A percentile compares a stretch with the other conserved stretches of the same genome.
Evolutionary conservation across 139 green algal genomes (phyloP).

Genomic region (Coelastrella sp.): DNA sequence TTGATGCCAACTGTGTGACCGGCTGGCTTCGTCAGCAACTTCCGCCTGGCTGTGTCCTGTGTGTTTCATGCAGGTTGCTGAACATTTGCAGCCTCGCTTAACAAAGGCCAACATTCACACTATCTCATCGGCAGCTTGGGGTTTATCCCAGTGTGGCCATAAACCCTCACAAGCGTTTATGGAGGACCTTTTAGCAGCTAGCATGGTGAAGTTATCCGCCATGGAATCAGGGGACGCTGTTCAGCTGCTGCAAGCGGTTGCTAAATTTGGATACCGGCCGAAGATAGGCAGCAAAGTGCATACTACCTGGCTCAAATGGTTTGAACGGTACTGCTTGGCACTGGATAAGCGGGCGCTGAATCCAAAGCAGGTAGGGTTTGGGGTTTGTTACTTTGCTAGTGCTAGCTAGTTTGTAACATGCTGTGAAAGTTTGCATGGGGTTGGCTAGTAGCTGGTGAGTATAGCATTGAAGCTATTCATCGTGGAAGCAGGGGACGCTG

Average conservation of each 20-base stretch:
- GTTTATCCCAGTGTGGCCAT: not conserved
- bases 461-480: too few relatives aligned
- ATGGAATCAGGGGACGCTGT: not conserved
- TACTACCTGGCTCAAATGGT: conserved; percentile 23
- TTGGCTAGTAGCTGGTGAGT: too few relatives aligned
- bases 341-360: not conserved
- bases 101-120: conserved; percentile 12
- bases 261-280: conserved; percentile 6
- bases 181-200: conserved; percentile 11
- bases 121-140: not conserved
- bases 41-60: not conserved
- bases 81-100: not conserved
- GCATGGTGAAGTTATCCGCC: not conserved
- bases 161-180: not conserved
- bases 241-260: conserved; percentile 12
- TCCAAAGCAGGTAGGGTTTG: conserved; percentile 21
- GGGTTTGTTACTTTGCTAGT: too few relatives aligned
- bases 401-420: too few relatives aligned
- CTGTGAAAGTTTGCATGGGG: too few relatives aligned
- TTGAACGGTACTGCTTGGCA: conserved; percentile 20
- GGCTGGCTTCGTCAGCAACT: not conserved
- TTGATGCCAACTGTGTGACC: not conserved
- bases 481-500: too few relatives aligned
- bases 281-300: not conserved
- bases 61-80: conserved; percentile 8